Evolutionary conservation across 2,329 filamentous ascomycete species (phyloP).

Genomic region (Ascochyta koolunga): DNA sequence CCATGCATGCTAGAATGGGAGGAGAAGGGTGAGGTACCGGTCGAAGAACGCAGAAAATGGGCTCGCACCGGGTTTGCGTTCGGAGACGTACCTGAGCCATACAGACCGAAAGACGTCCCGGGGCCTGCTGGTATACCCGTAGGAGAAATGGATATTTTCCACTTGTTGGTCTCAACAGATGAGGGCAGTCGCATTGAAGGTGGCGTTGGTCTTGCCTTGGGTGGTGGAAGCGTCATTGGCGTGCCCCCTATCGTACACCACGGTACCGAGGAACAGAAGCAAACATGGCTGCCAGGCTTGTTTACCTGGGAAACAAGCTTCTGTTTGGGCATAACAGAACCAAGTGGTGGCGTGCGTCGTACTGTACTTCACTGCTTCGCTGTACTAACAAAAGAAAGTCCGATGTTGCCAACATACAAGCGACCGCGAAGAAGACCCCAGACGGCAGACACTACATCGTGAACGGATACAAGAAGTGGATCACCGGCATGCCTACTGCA

Average conservation of each 20-base stretch:
- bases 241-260: conserved; percentile 68
- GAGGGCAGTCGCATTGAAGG: conserved; percentile 62
- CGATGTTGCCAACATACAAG: conserved; percentile 68
- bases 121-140: conserved; percentile 47
- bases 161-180: conserved; percentile 60
- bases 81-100: conserved; percentile 52
- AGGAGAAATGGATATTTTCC: conserved; percentile 47
- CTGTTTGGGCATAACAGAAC: conserved; percentile 70
- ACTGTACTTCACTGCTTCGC: not conserved
- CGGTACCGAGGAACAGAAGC: conserved; percentile 65
- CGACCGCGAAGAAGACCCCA: conserved; percentile 71
- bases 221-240: conserved; percentile 67
- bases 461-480: conserved; percentile 73
- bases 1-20: conserved; percentile 70
- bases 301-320: conserved; percentile 66
- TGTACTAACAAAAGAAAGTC: conserved; percentile 46
- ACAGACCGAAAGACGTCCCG: conserved; percentile 49
- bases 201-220: conserved; percentile 64
- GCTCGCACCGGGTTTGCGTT: conserved; percentile 52
- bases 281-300: conserved; percentile 63
- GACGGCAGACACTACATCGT: conserved; percentile 75
- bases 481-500: conserved; percentile 67
- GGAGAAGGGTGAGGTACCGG: conserved; percentile 55
- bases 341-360: conserved; percentile 53
- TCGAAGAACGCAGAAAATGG: conserved; percentile 51